Conservation (phyloP, 495 filamentous ascomycete species). For the Extremus antarcticus region DNA sequence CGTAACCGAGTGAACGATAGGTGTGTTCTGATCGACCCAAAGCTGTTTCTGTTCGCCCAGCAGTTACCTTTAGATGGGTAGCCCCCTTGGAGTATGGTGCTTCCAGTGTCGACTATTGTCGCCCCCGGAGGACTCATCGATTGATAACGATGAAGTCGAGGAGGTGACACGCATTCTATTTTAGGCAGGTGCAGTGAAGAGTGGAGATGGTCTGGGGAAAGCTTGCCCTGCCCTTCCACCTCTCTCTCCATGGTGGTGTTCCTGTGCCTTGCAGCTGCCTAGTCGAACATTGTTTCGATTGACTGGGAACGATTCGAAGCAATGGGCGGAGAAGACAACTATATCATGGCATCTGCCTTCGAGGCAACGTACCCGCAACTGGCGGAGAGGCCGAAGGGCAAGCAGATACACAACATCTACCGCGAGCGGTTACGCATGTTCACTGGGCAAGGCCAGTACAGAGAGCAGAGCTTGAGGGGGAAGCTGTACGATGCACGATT, state of each 20-base stretch:
- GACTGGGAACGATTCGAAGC: no score
- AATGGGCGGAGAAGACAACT: constrained; percentile 36
- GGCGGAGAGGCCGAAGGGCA: constrained; percentile 55
- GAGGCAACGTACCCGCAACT: constrained; percentile 42
- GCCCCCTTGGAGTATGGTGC: no score
- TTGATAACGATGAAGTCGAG: no score
- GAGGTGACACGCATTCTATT: no score
- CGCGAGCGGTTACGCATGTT: constrained; percentile 74
- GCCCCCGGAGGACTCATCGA: no score
- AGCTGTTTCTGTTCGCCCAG: no score
- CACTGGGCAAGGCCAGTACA: constrained; percentile 70
- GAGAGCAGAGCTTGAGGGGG: constrained; percentile 60
- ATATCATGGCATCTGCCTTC: constrained; percentile 20
- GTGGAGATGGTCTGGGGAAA: not conserved
- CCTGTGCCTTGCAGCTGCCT: not conserved
- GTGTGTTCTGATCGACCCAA: no score
- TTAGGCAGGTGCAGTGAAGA: not conserved
- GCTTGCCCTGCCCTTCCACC: not conserved
- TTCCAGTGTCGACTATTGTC: no score
- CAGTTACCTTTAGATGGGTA: no score
- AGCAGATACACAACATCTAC: constrained; percentile 81
- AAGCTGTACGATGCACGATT: constrained; percentile 67
- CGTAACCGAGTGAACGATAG: no score
- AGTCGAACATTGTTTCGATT: not conserved
- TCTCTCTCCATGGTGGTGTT: not conserved